Percentiles rank a stretch among this genome's conserved stretches.
phyloP scores from a whole-genome alignment of 31 red algal species.

The Odonthalia washingtoniensis region DNA sequence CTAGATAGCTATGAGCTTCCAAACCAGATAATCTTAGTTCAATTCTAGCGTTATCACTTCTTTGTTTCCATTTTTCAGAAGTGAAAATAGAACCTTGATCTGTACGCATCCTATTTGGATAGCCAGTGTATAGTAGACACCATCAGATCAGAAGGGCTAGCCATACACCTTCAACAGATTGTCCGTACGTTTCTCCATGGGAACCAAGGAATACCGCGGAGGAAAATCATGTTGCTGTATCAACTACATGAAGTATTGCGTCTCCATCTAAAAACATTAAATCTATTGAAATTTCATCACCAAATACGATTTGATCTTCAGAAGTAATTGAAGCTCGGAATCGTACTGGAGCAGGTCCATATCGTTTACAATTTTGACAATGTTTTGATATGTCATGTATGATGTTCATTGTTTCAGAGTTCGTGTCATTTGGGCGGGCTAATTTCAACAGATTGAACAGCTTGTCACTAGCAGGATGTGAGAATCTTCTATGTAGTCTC shows the following conservation, averaged over 20 bases:
- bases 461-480: not conserved
- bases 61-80: slow-evolving; percentile 23
- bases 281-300: not conserved
- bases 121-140: slow-evolving; percentile 11
- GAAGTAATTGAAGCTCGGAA: not conserved
- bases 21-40: slow-evolving; percentile 18
- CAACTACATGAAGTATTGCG: not conserved
- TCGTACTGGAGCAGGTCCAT: not conserved
- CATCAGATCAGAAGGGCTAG: not conserved
- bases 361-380: not conserved
- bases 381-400: not conserved
- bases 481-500: not conserved
- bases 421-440: not conserved
- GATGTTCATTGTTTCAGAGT: not conserved
- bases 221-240: not conserved
- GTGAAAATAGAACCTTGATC: slow-evolving; percentile 50
- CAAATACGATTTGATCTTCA: not conserved
- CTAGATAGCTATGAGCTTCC: slow-evolving; percentile 37
- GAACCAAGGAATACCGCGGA: not conserved
- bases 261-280: not conserved
- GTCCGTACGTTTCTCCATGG: not conserved
- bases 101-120: not conserved
- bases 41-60: not conserved
- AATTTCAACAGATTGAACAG: not conserved
- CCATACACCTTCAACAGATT: not conserved